These are phyloP conservation scores for Spergularia marina DNA, from an alignment of 148 eudicot species.

Conservation along the genomic window DNA sequence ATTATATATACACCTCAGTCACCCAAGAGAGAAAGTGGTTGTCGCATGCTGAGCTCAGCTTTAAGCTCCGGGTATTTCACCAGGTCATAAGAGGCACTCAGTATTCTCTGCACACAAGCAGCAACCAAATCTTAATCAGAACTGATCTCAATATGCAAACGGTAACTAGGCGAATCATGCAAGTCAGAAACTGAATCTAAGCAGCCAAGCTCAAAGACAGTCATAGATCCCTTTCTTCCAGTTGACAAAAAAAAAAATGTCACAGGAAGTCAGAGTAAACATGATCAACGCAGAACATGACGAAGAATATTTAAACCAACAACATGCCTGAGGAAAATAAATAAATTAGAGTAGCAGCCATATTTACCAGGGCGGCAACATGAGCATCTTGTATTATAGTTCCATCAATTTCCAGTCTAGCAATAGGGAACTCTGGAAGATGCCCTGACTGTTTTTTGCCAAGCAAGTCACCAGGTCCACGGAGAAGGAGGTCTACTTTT, in stretches of 20 bases:
- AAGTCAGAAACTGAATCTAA: background rate
- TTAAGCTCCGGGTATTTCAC: constrained; percentile 68
- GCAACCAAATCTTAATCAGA: constrained; percentile 3
- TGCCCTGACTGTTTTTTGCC: constrained; percentile 98
- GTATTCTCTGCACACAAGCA: constrained; percentile 55
- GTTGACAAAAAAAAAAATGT: background rate
- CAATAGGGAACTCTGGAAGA: constrained; percentile 91
- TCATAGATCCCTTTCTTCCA: too few relatives aligned
- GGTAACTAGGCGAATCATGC: background rate
- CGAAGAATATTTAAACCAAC: background rate
- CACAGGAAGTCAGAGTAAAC: background rate
- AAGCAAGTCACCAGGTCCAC: constrained; percentile 99
- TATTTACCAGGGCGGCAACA: constrained; percentile 75
- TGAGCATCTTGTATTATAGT: constrained; percentile 89
- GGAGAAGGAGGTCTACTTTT: constrained; percentile 73
- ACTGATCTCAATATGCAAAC: background rate
- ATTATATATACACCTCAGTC: constrained; percentile 42
- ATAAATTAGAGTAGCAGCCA: background rate
- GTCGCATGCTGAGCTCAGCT: constrained; percentile 97
- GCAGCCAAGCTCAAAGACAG: too few relatives aligned
- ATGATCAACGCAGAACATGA: background rate
- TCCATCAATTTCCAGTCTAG: constrained; percentile 88
- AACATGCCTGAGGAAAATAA: background rate
- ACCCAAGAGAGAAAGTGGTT: constrained; percentile 71
- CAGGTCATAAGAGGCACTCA: constrained; percentile 68